Evolutionary conservation across 2,329 filamentous ascomycete genomes (phyloP).

Genomic region (Hypoxylon sp.): DNA sequence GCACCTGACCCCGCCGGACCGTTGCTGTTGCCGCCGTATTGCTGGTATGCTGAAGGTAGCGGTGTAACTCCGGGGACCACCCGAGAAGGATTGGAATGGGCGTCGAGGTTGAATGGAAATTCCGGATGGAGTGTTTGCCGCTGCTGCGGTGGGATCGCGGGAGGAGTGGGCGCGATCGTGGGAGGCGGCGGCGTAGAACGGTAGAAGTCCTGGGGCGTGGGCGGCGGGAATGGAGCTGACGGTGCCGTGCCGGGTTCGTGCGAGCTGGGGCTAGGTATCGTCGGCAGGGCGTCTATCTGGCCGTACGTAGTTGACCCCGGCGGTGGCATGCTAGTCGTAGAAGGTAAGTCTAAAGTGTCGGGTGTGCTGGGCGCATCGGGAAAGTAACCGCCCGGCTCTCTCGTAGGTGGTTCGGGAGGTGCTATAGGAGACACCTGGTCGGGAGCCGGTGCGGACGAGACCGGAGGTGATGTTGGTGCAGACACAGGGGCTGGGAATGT

Average conservation of each 20-base stretch:
- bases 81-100: conserved; percentile 41
- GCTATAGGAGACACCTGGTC: conserved; percentile 52
- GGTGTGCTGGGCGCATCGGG: conserved; percentile 42
- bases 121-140: conserved; percentile 40
- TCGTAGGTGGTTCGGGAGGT: conserved; percentile 45
- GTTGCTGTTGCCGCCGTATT: conserved; percentile 43
- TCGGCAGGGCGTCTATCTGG: conserved; percentile 40
- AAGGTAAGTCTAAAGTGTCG: conserved; percentile 46
- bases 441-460: conserved; percentile 44
- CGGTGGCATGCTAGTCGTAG: conserved; percentile 48
- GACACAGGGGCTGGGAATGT: conserved; percentile 53
- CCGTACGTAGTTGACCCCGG: conserved; percentile 46
- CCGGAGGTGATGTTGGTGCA: conserved; percentile 51
- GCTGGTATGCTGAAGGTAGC: conserved; percentile 38
- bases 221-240: conserved; percentile 49
- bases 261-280: conserved; percentile 44
- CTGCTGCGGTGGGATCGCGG: conserved; percentile 40
- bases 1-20: conserved; percentile 46
- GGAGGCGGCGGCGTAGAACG: conserved; percentile 46
- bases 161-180: conserved; percentile 42
- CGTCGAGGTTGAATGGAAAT: conserved; percentile 40
- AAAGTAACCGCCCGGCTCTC: conserved; percentile 49
- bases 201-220: conserved; percentile 53
- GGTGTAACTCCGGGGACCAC: conserved; percentile 41
- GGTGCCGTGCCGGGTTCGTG: conserved; percentile 45